Base-by-base conservation (phyloP, 192 early-diverging fungal genomes). In the Coemansia sp. region DNA sequence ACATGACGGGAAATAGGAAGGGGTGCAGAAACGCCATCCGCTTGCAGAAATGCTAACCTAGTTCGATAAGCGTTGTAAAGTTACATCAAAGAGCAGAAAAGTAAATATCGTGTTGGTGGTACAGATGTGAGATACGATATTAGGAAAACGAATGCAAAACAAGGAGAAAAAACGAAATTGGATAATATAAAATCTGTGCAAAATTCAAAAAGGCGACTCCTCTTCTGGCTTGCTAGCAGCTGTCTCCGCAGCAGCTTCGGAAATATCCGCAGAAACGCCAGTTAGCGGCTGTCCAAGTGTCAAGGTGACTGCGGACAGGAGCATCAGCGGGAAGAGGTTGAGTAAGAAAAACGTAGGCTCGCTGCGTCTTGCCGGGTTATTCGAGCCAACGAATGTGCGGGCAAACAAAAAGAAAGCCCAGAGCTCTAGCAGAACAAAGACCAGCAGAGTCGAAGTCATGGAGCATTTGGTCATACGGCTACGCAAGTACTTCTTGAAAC, bases 361-460 rank as follows among this genome's bases (percentile, higher is more conserved):
- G 20, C 62, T 64, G 17, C 23, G 30, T 5, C 62, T 27, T 8
- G 53, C 40, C 10, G 20, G 17, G 9, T 22, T 55, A 2, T 56
- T 17, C 8, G 56, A 22, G 8, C 52, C 27, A 29, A 56, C 17
- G 47, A 56, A 45, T 6, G 40, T 56, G 27, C 62, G 25, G 7
- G 29, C 38, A 56, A 28, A 19, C 62, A 64, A 56, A 36, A 55
- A 55, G 13, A 28, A 11, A 14, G 40, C 41, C 62, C 62, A 64
- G 29, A 64, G 40, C 15, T 45, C 31, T 27, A 64, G 30, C 19
- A 64, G 41, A 14, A 55, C 4, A 34, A 54, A 54, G 30, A 31
- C 27, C 9, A 54, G 15, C 27, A 31, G 6, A 6, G 52, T 54
- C 15, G 52, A 54, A 13, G 52, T n/a, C 13, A 33, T 11, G 23